Percentiles rank a stretch among this genome's conserved stretches.
phyloP scores from a whole-genome alignment of 2,329 filamentous ascomycete species.

The Shiraia bambusicola region DNA sequence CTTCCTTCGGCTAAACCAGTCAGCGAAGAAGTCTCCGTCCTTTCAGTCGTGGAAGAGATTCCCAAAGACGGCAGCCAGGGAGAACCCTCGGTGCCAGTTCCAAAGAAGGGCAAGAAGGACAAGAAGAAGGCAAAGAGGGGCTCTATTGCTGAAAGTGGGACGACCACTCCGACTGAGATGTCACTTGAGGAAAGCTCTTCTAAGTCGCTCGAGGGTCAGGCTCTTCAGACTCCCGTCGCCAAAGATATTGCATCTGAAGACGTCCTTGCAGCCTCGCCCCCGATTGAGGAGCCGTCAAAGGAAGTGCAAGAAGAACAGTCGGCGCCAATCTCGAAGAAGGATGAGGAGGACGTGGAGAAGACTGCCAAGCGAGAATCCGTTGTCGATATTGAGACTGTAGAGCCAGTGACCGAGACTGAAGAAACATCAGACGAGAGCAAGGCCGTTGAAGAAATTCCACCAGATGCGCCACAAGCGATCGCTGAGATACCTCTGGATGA shows the following conservation, averaged over 20 bases:
- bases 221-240: background rate
- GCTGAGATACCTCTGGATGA: no score
- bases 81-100: constrained; percentile 2
- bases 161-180: constrained; percentile 2
- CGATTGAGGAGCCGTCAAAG: constrained; percentile 2
- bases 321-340: constrained; percentile 17
- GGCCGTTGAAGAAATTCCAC: constrained; percentile 2
- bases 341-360: constrained; percentile 18
- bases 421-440: background rate
- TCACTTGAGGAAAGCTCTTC: constrained; percentile 8
- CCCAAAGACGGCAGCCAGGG: constrained; percentile 1
- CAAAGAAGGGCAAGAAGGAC: constrained; percentile 26
- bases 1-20: background rate
- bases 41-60: background rate
- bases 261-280: background rate
- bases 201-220: background rate
- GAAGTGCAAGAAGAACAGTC: constrained; percentile 7
- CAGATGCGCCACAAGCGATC: no score
- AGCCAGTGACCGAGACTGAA: constrained; percentile 5
- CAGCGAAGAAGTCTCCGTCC: background rate
- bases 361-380: constrained; percentile 14
- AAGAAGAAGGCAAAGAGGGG: constrained; percentile 26
- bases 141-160: constrained; percentile 14
- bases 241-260: background rate
- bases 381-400: constrained; percentile 10